Evolutionary conservation across 1,284 basidiomycete species (phyloP), one percentile per base, ranked within the genome.

Genomic region (Sphagnurus paluster): DNA sequence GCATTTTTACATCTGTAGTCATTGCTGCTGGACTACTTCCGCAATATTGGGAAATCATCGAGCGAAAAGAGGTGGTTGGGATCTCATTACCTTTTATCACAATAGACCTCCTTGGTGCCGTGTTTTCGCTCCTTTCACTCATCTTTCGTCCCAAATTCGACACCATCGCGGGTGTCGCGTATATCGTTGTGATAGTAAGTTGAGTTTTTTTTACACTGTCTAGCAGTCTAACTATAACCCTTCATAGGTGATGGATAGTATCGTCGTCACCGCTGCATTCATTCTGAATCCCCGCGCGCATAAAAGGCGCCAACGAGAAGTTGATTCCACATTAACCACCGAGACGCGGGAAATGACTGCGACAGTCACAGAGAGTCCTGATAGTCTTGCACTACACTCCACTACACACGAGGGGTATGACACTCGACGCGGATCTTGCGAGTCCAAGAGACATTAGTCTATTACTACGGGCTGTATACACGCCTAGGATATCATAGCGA

Each of bases 21-120:
- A 75, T 91, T 38, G 72, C 81, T 5, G 52, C 74, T 2, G 87
- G 80, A 0, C 66, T 92, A 8, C 57, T 90, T 13, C 80, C 79
- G 7, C 79, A 82, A 59, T 82, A 77, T 49, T 75, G 71, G 54
- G 88, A 91, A 62, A 92, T 92, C 34, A 86, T 79, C 67, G 77
- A 77, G 54, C 72, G 74, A 53, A 71, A 71, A 52, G 82, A 90
- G 60, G 90, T 92, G 34, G 66, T 84, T 21, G 89, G 89, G 4
- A 82, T 93, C 48, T 87, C 83, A 1, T 66, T 87, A 39, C 35
- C 71, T 2, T 91, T 92, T 67, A 84, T 92, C 70, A 55, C 68
- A 1, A 72, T 91, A 42, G 90, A 93, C 61, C 76, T 83, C 42
- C 59, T 80, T 13, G 89, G 89, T 24, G 89, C 84, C 3, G 64